Evolutionary conservation across 2,329 filamentous ascomycete species (phyloP), one percentile per base, ranked within the genome.

Genomic region (Diplodia scrobiculata): DNA sequence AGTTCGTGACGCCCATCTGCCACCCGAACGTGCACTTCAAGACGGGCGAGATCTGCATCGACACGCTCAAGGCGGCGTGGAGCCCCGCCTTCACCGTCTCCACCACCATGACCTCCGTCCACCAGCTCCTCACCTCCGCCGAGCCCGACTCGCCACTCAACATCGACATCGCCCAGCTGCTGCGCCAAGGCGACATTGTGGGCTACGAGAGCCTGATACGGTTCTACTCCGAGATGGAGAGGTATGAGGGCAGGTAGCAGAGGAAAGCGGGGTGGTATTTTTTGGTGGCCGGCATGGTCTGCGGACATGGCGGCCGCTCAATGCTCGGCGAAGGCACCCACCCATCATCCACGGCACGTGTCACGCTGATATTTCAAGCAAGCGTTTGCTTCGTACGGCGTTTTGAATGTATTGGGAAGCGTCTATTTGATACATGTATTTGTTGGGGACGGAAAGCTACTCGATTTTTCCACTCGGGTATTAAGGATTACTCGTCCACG

Each of bases 11-110:
- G 41, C 87, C 87, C 68, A 87, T 96, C 70, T 90, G 91, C 73
- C 92, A 97, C 80, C 88, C 93, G 55, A 97, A 97, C 78, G 87
- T 90, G 53, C 81, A 84, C 68, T 87, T 87, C 75, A 72, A 84
- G 71, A 92, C 87, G 2, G 95, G 95, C 71, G 93, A 97, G 79
- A 95, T 99, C 74, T 99, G 95, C 77, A 86, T 98, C 32, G 95
- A 97, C 75, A 84, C 98, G 68, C 83, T 99, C 60, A 87, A 86
- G 68, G 82, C 80, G 0, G 84, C 85, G 19, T 98, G 94, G 94
- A 90, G 91, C 67, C 91, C 93, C 0, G 88, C 91, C 19, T 95
- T 97, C 78, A 93, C 89, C 48, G 84, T 98, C 21, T 84, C 89
- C 41, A 86, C 89, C 73, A 90, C 89, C 68, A 80, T 94, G 73